Evolutionary conservation across 306 rosid genomes (phyloP), one percentile per base, ranked within the genome.

Genomic region (Parietaria judaica): DNA sequence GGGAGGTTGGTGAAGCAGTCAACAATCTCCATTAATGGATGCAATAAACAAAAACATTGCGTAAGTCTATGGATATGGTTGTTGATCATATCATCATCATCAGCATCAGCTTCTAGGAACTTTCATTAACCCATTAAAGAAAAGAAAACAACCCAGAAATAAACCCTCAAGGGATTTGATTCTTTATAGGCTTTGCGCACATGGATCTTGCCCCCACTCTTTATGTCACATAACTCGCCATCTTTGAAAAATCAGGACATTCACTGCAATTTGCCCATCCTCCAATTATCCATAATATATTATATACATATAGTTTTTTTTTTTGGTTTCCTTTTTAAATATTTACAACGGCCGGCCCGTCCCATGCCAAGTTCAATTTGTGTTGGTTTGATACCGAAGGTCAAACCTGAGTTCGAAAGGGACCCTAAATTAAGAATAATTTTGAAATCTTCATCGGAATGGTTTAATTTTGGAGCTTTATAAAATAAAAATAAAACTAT

Each of bases 171-270:
- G 8, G 47, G 70, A 74, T 76, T 68, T 61, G 75, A 69, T 74
- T 66, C 68, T 45, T 14, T 14, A 17, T 53, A 64, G 64, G 58
- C 57, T 61, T 57, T 48, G 49, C 58, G 68, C 88, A 81, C 95
- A 74, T 87, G 95, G 88, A 79, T 74, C 63, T 75, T 78, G 95
- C 82, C 85, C 63, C 86, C 31, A 23, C 78, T 72, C 79, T 66
- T 73, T 61, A n/a, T 70, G 80, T 75, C 78, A 81, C 88, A 77
- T 74, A 66, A 70, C 50, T 57, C 80, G 47, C 66, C 60, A 64
- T 10, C 61, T 54, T 54, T 10, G 34, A 49, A 49, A 49, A 49
- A 45, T 44, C 45, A 55, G 69, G 74, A 70, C 70, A 75, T 78
- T 66, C 71, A n/a, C 60, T 55, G 76, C 80, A 66, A 58, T 60